Evolutionary conservation across 306 rosid genomes (phyloP), one percentile per base, ranked within the genome.

Genomic region (Quercus cerris): DNA sequence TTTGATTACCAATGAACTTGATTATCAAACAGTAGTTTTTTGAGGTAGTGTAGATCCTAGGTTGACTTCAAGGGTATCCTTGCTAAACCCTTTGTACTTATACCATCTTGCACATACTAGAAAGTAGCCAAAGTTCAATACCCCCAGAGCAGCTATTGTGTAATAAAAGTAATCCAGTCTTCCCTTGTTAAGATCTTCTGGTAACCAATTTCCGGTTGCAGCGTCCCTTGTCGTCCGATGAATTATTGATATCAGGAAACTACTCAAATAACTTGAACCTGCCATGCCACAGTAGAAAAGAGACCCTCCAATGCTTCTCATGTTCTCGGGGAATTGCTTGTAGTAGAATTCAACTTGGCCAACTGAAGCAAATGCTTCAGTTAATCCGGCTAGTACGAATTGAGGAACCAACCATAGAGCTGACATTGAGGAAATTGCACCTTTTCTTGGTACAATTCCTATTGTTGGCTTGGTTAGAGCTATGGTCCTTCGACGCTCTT

Each of bases 311-410:
- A 94, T 84, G 85, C 91, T 94, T 83, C 93, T 88, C 98, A 94
- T 92, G 79, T 94, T 92, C 88, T 94, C 94, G 14, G 98, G 98
- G 68, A 94, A 90, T 14, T 91, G 97, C 78, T 92, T 92, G 84
- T 92, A 91, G 88, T 89, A 92, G 19, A 94, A 84, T 19, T 94
- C 98, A 46, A 86, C 76, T 83, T 88, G 94, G 61, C 95, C 97
- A 22, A 94, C 78, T 0, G 89, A n/a, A 0, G 82, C 57, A 41
- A 94, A 92, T 11, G 87, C 78, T 59, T 92, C 94, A 33, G 91
- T 62, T 2, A 94, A 15, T 10, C 98, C 94, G 3, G 91, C 85
- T 6, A 94, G 9, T 5, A 70, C 1, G 54, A 91, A 72, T 80
- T 94, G 97, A 41, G 98, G 98, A 82, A 91, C 38, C 41, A 94